Conservation (phyloP, 2,329 filamentous ascomycete genomes). For the Ambrosiella beaveri region DNA sequence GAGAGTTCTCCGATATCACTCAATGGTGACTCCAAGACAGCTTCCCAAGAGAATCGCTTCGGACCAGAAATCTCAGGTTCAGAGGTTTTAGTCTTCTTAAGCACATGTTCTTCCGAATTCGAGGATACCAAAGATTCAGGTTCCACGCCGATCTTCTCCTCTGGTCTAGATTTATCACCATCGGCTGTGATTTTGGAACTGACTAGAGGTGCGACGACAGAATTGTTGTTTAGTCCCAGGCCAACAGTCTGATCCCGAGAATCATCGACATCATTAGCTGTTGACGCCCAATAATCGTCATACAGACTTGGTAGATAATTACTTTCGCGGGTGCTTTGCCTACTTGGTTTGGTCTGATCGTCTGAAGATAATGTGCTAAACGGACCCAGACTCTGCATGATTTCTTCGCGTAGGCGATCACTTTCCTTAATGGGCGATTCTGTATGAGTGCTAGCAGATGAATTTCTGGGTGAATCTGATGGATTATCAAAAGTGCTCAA, state of each 20-base stretch:
- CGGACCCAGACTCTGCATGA: slow-evolving; percentile 50
- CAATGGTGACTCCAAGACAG: background rate
- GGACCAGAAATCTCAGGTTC: background rate
- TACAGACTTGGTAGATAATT: slow-evolving; percentile 49
- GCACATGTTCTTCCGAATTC: background rate
- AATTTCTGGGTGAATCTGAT: slow-evolving; percentile 3
- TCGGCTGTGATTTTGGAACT: background rate
- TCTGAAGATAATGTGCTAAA: background rate
- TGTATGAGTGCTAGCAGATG: slow-evolving; percentile 15
- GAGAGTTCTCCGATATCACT: background rate
- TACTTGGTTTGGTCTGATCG: background rate
- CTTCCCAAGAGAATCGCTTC: slow-evolving; percentile 11
- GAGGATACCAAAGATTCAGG: background rate
- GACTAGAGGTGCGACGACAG: background rate
- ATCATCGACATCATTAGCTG: slow-evolving; percentile 7
- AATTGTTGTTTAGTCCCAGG: background rate
- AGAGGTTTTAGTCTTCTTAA: background rate
- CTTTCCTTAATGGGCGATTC: slow-evolving; percentile 47
- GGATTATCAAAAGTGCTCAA: background rate
- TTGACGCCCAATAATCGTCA: slow-evolving; percentile 45
- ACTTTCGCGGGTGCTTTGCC: slow-evolving; percentile 30
- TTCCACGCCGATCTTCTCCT: slow-evolving; percentile 10
- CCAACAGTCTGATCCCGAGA: background rate
- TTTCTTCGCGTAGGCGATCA: slow-evolving; percentile 56
- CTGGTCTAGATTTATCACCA: background rate